phyloP scores from a whole-genome alignment of 352 stramenopile genomes.

The Globisporangium apiculatum region DNA sequence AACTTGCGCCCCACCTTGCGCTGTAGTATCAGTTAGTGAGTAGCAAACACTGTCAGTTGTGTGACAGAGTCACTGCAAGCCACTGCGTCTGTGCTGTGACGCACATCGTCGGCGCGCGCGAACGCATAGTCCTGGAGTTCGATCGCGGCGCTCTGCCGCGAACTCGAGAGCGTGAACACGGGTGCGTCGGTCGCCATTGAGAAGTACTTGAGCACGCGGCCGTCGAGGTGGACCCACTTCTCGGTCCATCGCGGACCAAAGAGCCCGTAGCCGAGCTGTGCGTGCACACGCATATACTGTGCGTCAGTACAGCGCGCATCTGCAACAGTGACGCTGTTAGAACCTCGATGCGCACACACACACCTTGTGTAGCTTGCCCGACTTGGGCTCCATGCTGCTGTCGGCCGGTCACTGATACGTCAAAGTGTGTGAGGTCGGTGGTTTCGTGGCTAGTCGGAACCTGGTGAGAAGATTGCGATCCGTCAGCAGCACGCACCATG shows the following conservation, averaged over 20 bases:
- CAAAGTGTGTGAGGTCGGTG: too few relatives aligned
- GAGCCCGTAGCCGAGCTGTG: conserved; percentile 40
- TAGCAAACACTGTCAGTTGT: not conserved
- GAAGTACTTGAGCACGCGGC: conserved; percentile 65
- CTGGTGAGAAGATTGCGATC: not conserved
- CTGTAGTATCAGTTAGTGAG: conserved; percentile 12
- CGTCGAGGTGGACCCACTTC: conserved; percentile 76
- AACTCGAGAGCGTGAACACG: conserved; percentile 50
- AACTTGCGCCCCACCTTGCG: conserved; percentile 58
- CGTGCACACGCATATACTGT: not conserved
- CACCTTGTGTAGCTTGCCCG: conserved; percentile 60
- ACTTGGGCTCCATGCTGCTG: conserved; percentile 42
- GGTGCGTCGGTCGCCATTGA: conserved; percentile 53
- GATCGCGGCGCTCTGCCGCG: conserved; percentile 36
- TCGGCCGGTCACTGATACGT: not conserved
- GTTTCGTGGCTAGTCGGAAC: too few relatives aligned
- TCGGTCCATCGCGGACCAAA: conserved; percentile 74
- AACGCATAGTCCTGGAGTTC: conserved; percentile 46
- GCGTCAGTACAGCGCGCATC: too few relatives aligned
- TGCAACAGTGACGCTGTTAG: too few relatives aligned
- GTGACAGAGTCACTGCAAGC: too few relatives aligned
- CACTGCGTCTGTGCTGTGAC: not conserved
- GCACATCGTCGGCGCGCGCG: conserved; percentile 33
- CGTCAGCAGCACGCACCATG: not conserved
- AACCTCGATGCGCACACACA: not conserved